phyloP scores from a whole-genome alignment of 768 basidiomycete genomes.

The Nidula microcarpa region DNA sequence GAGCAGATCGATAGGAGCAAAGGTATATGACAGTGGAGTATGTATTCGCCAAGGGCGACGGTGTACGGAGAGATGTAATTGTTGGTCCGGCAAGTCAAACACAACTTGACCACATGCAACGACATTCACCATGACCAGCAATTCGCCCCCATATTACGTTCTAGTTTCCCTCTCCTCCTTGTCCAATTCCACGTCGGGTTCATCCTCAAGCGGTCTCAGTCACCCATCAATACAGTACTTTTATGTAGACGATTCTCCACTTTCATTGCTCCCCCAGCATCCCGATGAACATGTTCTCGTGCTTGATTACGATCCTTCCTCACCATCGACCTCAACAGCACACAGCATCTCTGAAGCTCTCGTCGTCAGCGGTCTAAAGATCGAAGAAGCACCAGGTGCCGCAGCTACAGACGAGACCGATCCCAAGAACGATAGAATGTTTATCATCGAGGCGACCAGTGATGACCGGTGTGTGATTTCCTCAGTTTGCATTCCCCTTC shows the following conservation, averaged over 20 bases:
- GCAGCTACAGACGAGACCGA: constrained; percentile 45
- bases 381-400: constrained; percentile 71
- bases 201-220: constrained; percentile 43
- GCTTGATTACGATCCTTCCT: constrained; percentile 59
- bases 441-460: constrained; percentile 64
- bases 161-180: constrained; percentile 59
- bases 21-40: too few species aligned
- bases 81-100: neutral
- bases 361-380: constrained; percentile 54
- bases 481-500: too few species aligned
- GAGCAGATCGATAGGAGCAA: too few species aligned
- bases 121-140: constrained; percentile 2
- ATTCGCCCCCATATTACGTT: constrained; percentile 60
- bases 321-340: constrained; percentile 36
- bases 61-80: neutral
- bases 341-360: constrained; percentile 46
- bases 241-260: constrained; percentile 74
- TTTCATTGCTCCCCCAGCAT: constrained; percentile 56
- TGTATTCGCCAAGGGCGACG: too few species aligned
- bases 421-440: constrained; percentile 65
- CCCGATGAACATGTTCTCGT: constrained; percentile 71
- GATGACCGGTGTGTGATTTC: constrained; percentile 49
- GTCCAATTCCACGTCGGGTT: constrained; percentile 25
- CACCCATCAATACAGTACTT: constrained; percentile 81
- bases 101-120: too few species aligned